Evolutionary conservation across 768 basidiomycete species (phyloP).

Genomic region (Zangia roseola): DNA sequence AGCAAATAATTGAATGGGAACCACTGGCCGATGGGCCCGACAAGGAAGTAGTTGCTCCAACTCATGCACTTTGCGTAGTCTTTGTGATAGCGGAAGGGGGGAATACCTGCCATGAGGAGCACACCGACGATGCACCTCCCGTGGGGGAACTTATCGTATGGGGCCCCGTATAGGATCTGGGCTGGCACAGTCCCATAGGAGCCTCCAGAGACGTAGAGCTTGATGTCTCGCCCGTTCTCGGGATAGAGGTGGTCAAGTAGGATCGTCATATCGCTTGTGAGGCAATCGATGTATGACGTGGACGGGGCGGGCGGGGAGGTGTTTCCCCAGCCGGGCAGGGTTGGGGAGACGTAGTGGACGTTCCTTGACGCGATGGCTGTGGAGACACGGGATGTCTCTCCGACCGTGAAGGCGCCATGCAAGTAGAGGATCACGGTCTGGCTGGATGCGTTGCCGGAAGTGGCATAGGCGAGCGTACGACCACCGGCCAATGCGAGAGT

Average conservation of each 20-base stretch:
- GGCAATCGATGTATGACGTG: constrained; percentile 38
- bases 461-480: constrained; percentile 54
- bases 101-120: constrained; percentile 45
- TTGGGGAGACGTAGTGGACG: constrained; percentile 48
- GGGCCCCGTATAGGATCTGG: constrained; percentile 55
- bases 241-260: constrained; percentile 54
- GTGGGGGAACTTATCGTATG: constrained; percentile 51
- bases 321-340: constrained; percentile 59
- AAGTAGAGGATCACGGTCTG: constrained; percentile 49
- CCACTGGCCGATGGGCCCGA: constrained; percentile 44
- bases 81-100: constrained; percentile 46
- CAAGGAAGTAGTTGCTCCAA: constrained; percentile 45
- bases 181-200: constrained; percentile 55
- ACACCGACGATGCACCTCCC: constrained; percentile 46
- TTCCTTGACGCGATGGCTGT: constrained; percentile 37
- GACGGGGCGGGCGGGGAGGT: constrained; percentile 41
- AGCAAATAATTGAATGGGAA: constrained; percentile 40
- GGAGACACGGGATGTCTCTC: constrained; percentile 37
- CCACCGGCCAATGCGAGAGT: constrained; percentile 33
- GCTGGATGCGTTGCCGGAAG: constrained; percentile 50
- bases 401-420: constrained; percentile 56
- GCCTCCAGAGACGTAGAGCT: constrained; percentile 50
- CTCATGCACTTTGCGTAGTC: constrained; percentile 46
- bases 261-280: constrained; percentile 44
- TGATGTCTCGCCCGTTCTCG: constrained; percentile 33